Conservation (phyloP, 352 stramenopile species). For the Pythium aphanidermatum region DNA sequence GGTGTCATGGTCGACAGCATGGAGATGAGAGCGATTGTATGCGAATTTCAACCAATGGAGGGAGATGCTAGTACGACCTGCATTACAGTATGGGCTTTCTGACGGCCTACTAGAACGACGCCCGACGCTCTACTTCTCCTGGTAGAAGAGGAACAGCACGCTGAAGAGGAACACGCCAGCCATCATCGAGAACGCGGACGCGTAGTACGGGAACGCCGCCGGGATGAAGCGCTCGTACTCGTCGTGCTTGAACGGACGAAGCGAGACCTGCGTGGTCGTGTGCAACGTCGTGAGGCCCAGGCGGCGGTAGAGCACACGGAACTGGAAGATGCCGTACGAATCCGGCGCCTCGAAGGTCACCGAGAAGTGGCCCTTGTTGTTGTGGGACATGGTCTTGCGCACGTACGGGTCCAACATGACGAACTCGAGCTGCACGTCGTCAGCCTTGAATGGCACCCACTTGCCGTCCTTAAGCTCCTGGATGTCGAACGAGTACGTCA, state of each 20-base stretch:
- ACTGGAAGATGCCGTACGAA: conserved; percentile 93
- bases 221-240: conserved; percentile 94
- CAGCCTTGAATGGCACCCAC: conserved; percentile 73
- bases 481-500: conserved; percentile 89
- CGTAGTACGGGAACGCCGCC: conserved; percentile 91
- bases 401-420: conserved; percentile 94
- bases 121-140: conserved; percentile 66
- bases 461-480: conserved; percentile 77
- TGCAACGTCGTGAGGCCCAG: conserved; percentile 83
- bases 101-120: too few relatives aligned
- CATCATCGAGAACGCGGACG: conserved; percentile 89
- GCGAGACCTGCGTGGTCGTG: conserved; percentile 86
- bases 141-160: conserved; percentile 86
- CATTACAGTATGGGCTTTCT: too few relatives aligned
- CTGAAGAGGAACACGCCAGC: conserved; percentile 87
- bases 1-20: conserved; percentile 5
- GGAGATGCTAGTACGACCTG: too few relatives aligned
- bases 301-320: conserved; percentile 89
- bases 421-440: conserved; percentile 92
- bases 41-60: conserved; percentile 8
- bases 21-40: conserved; percentile 1
- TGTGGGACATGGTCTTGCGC: conserved; percentile 77
- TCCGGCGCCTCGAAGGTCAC: conserved; percentile 88
- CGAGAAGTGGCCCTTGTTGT: conserved; percentile 67
- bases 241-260: conserved; percentile 94